Percentiles rank a stretch among this genome's conserved stretches.
These are phyloP conservation scores for Paramecium caudatum DNA, from an alignment of 73 alveolate species.

Conservation along the genomic window DNA sequence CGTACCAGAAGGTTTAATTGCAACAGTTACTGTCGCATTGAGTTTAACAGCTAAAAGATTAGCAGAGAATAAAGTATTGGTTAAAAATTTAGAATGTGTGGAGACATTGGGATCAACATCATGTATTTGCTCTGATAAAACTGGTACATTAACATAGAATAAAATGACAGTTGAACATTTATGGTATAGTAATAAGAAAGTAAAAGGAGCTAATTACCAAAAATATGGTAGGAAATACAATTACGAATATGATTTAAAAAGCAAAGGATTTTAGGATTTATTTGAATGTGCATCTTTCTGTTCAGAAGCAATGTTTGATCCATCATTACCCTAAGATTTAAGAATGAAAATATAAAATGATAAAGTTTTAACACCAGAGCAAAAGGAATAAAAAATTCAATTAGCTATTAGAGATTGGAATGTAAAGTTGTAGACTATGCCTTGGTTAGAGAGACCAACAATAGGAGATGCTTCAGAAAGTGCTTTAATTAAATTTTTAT, in stretches of 20 bases:
- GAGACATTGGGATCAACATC: constrained; percentile 98
- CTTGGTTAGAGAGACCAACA: constrained; percentile 77
- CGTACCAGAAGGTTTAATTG: constrained; percentile 97
- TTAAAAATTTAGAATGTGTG: constrained; percentile 95
- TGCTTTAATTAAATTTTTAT: constrained; percentile 88
- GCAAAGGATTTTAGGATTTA: constrained; percentile 50
- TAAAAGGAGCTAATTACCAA: constrained; percentile 88
- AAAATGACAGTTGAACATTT: constrained; percentile 96
- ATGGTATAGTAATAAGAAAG: constrained; percentile 90
- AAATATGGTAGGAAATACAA: constrained; percentile 71
- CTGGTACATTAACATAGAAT: constrained; percentile 98
- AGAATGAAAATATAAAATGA: constrained; percentile 35
- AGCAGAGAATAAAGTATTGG: constrained; percentile 91
- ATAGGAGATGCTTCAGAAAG: constrained; percentile 97
- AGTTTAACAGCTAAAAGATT: constrained; percentile 95
- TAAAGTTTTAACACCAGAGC: neutral
- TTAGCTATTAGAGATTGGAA: constrained; percentile 3
- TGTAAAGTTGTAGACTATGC: neutral
- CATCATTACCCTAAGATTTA: constrained; percentile 55
- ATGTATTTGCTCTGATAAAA: constrained; percentile 97
- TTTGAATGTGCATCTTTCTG: constrained; percentile 71
- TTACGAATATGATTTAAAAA: constrained; percentile 76
- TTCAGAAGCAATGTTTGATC: constrained; percentile 75
- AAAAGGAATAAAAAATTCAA: constrained; percentile 19
- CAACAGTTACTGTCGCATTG: constrained; percentile 93